phyloP scores from a whole-genome alignment of 2,329 filamentous ascomycete species.

The Aschersonia sp. region DNA sequence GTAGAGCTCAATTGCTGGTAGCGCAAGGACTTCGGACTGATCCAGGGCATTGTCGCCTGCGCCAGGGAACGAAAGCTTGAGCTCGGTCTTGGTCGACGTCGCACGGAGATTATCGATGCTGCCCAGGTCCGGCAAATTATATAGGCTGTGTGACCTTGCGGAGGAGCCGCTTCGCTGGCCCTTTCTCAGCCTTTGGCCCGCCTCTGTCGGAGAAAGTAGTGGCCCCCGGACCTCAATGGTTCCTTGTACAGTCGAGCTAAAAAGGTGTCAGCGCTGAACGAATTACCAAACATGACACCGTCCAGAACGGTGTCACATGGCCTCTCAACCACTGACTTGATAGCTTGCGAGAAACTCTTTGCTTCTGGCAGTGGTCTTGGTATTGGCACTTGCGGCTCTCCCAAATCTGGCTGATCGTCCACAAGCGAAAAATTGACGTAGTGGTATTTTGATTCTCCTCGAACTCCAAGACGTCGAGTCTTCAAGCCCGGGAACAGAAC shows the following conservation, averaged over 20 bases:
- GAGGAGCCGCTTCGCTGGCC: conserved; percentile 5
- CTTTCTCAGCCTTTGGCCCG: conserved; percentile 8
- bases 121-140: conserved; percentile 41
- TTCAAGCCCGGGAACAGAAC: conserved; percentile 93
- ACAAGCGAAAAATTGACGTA: conserved; percentile 57
- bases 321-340: conserved; percentile 26
- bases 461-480: conserved; percentile 78
- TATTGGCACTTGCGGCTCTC: conserved; percentile 29
- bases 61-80: conserved; percentile 46
- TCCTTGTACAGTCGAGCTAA: conserved; percentile 14
- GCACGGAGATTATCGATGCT: conserved; percentile 44
- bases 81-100: conserved; percentile 40
- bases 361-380: conserved; percentile 34
- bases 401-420: conserved; percentile 38
- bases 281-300: not conserved
- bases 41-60: conserved; percentile 33
- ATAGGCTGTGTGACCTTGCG: conserved; percentile 30
- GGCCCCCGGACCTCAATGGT: conserved; percentile 11
- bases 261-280: not conserved
- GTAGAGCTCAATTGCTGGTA: conserved; percentile 79
- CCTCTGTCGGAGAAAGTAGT: conserved; percentile 15
- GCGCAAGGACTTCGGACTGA: conserved; percentile 54
- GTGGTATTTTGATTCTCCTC: conserved; percentile 97
- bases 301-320: not conserved
- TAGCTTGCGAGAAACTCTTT: conserved; percentile 29